Base-by-base conservation (phyloP, 192 early-diverging fungal species). In the Gryganskiella cystojenkinii region DNA sequence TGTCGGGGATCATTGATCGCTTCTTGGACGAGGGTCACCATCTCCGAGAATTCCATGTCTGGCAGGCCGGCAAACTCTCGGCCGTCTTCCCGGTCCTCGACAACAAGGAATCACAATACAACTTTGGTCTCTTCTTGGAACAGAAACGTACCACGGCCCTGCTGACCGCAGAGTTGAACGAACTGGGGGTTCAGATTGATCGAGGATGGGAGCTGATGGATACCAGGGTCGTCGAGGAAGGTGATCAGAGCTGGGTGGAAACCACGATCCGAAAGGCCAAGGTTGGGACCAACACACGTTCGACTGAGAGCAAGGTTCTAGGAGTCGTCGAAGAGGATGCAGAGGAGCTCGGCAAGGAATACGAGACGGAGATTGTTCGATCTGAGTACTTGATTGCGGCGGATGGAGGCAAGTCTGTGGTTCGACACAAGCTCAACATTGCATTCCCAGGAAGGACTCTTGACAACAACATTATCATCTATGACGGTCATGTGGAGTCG, bases 191-290 rank as follows among this genome's bases (percentile, higher is more conserved):
- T 1, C 50, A 63, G 30, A 28, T 82, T 2, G 74, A 69, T 37
- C 66, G 61, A 5, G 74, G 74, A 15, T 78, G 74, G 74, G 74
- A 78, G n/a, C 49, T 78, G 10, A 56, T 60, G 49, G 65, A 64
- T 40, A 78, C 74, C 6, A 69, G 64, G 20, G 74, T 69, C 34
- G 43, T 78, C 3, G 71, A 73, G 42, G 56, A 65, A 25, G 30
- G 6, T 7, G 56, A 20, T n/a, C 56, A 49, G 20, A 47, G 43
- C 11, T 59, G 35, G 5, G 57, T 59, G 0, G 57, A 59, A 24
- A 59, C 57, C 3, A 40, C 4, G 13, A 44, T 59, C 19, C 57
- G 57, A 17, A 30, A 40, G 3, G 24, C 57, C 17, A 13, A 22
- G 24, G 11, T 3, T 1, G 42, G 42, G 13, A 37, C 27, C 6